Conservation (phyloP, 805 yeast species). For the Saccharomycopsis selenospora region DNA sequence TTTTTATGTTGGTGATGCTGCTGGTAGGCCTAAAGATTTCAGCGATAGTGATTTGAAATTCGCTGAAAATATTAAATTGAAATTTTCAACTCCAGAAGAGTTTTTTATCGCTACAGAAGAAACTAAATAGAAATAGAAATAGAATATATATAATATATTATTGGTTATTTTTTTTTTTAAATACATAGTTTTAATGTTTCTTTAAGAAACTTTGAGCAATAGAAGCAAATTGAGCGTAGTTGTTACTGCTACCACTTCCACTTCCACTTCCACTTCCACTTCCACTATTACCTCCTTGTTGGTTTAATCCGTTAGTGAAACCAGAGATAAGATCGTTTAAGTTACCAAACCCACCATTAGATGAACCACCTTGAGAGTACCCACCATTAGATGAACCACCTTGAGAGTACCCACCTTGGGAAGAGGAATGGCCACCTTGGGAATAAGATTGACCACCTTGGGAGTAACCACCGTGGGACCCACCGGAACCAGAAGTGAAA, state of each 20-base stretch:
- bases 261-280: constrained; percentile 1
- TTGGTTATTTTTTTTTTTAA: background rate
- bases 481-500: constrained; percentile 4
- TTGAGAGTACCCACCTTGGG: no score
- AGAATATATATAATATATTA: background rate
- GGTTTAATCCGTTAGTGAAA: background rate
- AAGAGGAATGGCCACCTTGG: background rate
- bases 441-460: background rate
- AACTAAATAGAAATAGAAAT: background rate
- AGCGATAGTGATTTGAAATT: constrained; percentile 72
- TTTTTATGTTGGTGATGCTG: constrained; percentile 92
- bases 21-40: constrained; percentile 73
- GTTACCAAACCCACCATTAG: constrained; percentile 4
- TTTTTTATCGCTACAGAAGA: constrained; percentile 30
- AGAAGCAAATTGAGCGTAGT: constrained; percentile 13
- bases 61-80: constrained; percentile 50
- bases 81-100: constrained; percentile 69
- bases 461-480: constrained; percentile 2
- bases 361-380: background rate
- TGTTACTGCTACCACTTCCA: constrained; percentile 8
- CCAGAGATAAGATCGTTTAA: background rate
- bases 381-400: background rate
- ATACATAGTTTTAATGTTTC: constrained; percentile 2
- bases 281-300: background rate
- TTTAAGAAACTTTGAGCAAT: constrained; percentile 16